Conservation (phyloP, 2,329 filamentous ascomycete genomes). For the Dothideomycetidae sp. region DNA sequence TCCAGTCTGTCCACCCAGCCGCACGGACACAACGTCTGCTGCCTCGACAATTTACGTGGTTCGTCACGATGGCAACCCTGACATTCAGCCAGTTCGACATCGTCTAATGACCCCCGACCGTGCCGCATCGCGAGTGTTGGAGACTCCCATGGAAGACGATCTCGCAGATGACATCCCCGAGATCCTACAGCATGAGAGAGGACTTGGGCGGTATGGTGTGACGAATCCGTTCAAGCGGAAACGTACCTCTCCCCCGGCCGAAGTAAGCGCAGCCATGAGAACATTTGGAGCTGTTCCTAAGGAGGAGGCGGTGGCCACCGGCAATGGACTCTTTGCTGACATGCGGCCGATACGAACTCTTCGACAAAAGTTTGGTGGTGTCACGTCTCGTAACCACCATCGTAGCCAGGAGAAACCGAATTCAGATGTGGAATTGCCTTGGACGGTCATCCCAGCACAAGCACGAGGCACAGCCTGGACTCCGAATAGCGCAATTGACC, state of each 20-base stretch:
- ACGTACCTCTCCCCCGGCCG: slow-evolving; percentile 43
- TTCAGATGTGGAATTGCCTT: slow-evolving; percentile 33
- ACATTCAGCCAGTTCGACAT: slow-evolving; percentile 26
- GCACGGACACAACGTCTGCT: slow-evolving; percentile 47
- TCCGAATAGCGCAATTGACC: slow-evolving; percentile 25
- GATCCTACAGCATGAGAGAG: slow-evolving; percentile 16
- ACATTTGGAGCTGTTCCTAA: slow-evolving; percentile 12
- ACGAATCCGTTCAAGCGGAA: slow-evolving; percentile 45
- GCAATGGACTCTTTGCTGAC: not conserved
- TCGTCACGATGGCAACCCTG: slow-evolving; percentile 42
- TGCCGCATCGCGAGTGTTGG: slow-evolving; percentile 8
- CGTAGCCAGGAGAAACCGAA: slow-evolving; percentile 22
- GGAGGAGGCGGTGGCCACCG: slow-evolving; percentile 2
- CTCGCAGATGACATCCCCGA: slow-evolving; percentile 16
- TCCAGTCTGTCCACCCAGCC: slow-evolving; percentile 42
- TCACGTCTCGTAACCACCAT: slow-evolving; percentile 13
- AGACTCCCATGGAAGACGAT: slow-evolving; percentile 14
- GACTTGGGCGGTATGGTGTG: slow-evolving; percentile 35
- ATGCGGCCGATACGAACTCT: slow-evolving; percentile 3
- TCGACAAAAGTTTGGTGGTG: slow-evolving; percentile 1
- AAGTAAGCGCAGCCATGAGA: slow-evolving; percentile 39
- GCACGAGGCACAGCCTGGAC: slow-evolving; percentile 39
- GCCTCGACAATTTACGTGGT: slow-evolving; percentile 51
- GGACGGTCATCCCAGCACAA: slow-evolving; percentile 48
- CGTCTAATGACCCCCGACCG: slow-evolving; percentile 11